Base-by-base conservation (phyloP, 75 land plant genomes). In the Azolla pinnata region DNA sequence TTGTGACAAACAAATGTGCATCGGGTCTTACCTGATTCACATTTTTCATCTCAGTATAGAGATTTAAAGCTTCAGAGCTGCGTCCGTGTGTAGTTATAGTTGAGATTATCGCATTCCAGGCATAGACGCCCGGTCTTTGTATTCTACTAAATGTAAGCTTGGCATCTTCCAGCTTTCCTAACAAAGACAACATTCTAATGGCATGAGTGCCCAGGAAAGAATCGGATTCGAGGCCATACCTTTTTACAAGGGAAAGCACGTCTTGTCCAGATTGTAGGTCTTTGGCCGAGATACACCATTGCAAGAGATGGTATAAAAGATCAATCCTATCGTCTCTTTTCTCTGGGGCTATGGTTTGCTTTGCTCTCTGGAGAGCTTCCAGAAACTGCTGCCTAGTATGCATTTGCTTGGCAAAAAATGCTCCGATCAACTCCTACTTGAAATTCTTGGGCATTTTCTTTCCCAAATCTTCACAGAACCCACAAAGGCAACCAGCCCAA, bases 61-160 rank as follows among this genome's bases (percentile, higher is more conserved):
- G 21, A 19, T 40, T 14, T n/a, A 59, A 30, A 17, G 61, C 61
- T 32, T 53, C 55, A 24, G 2, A 16, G 24, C 24, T 19, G 24
- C 2, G 20, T 16, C 55, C 55, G 16, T n/a, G 25, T 19, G 18
- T 24, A 5, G 61, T 25, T 19, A 33, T 1, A 34, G 26, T 26
- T 21, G 34, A 59, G 24, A 59, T 59, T 0, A 59, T 59, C 24
- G 61, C 61, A 59, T n/a, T 59, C 61, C 61, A 59, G 17, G 21
- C 2, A 23, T 46, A 46, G 17, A 46, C 17, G 21, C 21, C 49
- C 21, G 49, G 49, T 3, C 21, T 17, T 2, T 3, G 14, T 23
- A 46, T 3, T 18, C 2, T 18, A 17, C 14, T 46, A 23, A 46
- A 46, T 2, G 21, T 23, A 2, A 2, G 3, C 4, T 46, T 2